phyloP scores from a whole-genome alignment of 768 basidiomycete genomes.

The Suillus luteus region DNA sequence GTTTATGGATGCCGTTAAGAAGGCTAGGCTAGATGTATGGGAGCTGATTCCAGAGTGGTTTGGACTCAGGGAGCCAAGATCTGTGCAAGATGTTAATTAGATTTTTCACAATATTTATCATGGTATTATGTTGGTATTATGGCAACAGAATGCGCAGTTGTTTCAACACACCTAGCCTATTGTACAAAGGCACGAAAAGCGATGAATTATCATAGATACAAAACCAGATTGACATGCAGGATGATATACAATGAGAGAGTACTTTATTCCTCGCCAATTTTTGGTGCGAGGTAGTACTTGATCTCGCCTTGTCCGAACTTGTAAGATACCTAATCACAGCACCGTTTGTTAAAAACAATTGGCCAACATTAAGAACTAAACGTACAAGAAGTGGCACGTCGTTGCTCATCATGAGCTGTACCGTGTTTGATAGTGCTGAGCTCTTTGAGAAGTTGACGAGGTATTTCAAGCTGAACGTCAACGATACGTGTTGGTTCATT shows the following conservation, averaged over 20 bases:
- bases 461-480: conserved; percentile 97
- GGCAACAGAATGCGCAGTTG: background rate
- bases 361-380: conserved; percentile 11
- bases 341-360: background rate
- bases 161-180: background rate
- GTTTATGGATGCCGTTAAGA: conserved; percentile 42
- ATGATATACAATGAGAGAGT: background rate
- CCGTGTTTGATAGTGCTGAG: conserved; percentile 65
- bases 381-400: conserved; percentile 87
- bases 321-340: conserved; percentile 69
- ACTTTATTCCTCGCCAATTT: conserved; percentile 81
- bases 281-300: conserved; percentile 94
- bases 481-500: conserved; percentile 86
- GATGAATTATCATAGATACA: conserved; percentile 13
- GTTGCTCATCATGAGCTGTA: conserved; percentile 87
- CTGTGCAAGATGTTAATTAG: background rate
- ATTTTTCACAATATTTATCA: background rate
- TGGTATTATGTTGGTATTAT: background rate
- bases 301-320: conserved; percentile 87
- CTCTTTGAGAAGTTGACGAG: conserved; percentile 96
- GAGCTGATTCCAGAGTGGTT: conserved; percentile 63
- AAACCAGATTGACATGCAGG: background rate
- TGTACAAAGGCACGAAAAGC: background rate
- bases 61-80: conserved; percentile 37
- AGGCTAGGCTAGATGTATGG: conserved; percentile 66